Base-by-base conservation (phyloP, 2,329 filamentous ascomycete species). In the Alternaria tenuissima region DNA sequence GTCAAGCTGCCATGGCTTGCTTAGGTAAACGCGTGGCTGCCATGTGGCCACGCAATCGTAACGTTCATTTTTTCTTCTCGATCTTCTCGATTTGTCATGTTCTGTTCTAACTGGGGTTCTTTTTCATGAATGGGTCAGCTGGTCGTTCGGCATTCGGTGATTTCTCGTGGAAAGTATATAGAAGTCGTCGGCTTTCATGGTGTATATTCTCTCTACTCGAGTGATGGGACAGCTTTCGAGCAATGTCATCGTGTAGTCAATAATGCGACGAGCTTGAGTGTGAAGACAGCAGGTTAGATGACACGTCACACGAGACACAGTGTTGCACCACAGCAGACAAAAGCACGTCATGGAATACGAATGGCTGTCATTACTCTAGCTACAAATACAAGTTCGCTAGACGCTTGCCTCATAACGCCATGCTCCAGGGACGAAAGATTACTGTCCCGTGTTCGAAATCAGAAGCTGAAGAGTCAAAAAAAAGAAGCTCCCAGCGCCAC, bases 361-460 rank as follows among this genome's bases (percentile, higher is more conserved):
- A 26, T n/a, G 39, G 22, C 18, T 46, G 39, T 38, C 55, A 57
- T 57, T 57, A 44, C 30, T 57, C 46, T 52, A 57, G 47, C 55
- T 57, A 52, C 28, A 48, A 52, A 44, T 52, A 52, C 41, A 52
- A 38, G 9, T 28, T 30, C 39, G 36, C 34, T 22, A 52, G 26
- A 57, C 46, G 32, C 47, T 24, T 30, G 14, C 28, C 38, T 36
- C 46, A 55, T 11, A 56, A 57, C 55, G 55, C 55, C 39, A 52
- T 57, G 55, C 55, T 57, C 47, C 55, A n/a, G 47, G 36, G 38
- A 51, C 20, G 11, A 52, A 46, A 46, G 22, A 55, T 42, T 51
- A 38, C 30, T 38, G 22, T 38, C 30, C 32, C 46, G 4, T 38
- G 12, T 38, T 24, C 20, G 14, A 16, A 26, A 49, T 38, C 20